Evolutionary conservation across 192 early-diverging fungal species (phyloP).

Genomic region (Dispira simplex): DNA sequence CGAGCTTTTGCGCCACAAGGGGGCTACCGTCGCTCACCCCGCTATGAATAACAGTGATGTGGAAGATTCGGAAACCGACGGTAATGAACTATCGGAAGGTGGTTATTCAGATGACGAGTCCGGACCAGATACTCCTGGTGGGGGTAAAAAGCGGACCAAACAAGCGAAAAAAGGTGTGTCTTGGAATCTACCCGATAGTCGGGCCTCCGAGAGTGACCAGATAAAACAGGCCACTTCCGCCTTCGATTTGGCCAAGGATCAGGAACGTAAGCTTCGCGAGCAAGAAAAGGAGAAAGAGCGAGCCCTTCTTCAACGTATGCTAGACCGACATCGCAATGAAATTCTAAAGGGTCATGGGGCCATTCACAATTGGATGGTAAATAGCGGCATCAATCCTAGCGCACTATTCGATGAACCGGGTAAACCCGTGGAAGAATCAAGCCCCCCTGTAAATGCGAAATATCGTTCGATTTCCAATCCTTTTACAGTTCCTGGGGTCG

Average conservation of each 20-base stretch:
- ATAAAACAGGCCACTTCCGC: background rate
- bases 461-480: too few relatives aligned
- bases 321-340: conserved; percentile 9
- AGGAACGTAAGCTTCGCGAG: background rate
- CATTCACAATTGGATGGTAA: conserved; percentile 10
- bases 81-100: background rate
- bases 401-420: too few relatives aligned
- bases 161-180: conserved; percentile 1
- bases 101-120: background rate
- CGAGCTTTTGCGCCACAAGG: conserved; percentile 4
- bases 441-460: too few relatives aligned
- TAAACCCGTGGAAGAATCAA: too few relatives aligned
- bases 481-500: too few relatives aligned
- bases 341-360: conserved; percentile 7
- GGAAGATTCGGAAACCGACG: conserved; percentile 7
- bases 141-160: background rate
- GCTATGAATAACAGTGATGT: conserved; percentile 2
- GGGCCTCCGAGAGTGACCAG: background rate
- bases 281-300: background rate
- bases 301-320: conserved; percentile 9
- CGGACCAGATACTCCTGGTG: background rate
- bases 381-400: conserved; percentile 3
- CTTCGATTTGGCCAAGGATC: background rate
- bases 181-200: background rate
- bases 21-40: background rate